Evolutionary conservation across 768 basidiomycete species (phyloP).

Genomic region (Lepiota subincarnata): DNA sequence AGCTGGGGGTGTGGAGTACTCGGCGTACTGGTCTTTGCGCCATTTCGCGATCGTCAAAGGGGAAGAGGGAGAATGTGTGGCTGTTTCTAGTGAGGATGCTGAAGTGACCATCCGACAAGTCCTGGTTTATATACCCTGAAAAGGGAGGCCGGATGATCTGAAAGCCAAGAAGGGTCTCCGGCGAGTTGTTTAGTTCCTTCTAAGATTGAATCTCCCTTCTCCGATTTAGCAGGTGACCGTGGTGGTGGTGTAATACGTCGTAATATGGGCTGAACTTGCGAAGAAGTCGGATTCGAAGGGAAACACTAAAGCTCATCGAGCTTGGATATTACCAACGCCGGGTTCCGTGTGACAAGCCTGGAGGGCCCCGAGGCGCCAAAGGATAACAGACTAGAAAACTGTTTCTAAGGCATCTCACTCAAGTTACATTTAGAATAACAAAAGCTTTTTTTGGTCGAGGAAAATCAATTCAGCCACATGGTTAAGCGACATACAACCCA

Average conservation of each 20-base stretch:
- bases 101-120: too few relatives aligned
- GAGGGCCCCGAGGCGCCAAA: slow-evolving; percentile 6
- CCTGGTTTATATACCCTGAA: not conserved
- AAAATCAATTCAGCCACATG: too few relatives aligned
- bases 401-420: not conserved
- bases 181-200: not conserved
- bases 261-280: slow-evolving; percentile 2
- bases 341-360: not conserved
- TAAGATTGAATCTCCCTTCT: slow-evolving; percentile 2
- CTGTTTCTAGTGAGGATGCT: not conserved
- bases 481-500: too few relatives aligned
- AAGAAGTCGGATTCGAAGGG: slow-evolving; percentile 9
- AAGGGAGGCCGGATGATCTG: not conserved
- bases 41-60: not conserved
- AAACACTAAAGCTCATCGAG: slow-evolving; percentile 3
- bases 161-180: not conserved
- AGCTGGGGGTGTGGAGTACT: not conserved
- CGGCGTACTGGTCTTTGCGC: not conserved
- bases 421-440: not conserved
- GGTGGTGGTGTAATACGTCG: not conserved
- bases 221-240: slow-evolving; percentile 8
- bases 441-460: not conserved
- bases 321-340: slow-evolving; percentile 7
- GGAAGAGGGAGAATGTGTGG: not conserved
- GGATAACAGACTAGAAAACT: not conserved